These are phyloP conservation scores for Heracleum sosnowskyi DNA, from an alignment of 129 eudicot species.

Conservation along the genomic window DNA sequence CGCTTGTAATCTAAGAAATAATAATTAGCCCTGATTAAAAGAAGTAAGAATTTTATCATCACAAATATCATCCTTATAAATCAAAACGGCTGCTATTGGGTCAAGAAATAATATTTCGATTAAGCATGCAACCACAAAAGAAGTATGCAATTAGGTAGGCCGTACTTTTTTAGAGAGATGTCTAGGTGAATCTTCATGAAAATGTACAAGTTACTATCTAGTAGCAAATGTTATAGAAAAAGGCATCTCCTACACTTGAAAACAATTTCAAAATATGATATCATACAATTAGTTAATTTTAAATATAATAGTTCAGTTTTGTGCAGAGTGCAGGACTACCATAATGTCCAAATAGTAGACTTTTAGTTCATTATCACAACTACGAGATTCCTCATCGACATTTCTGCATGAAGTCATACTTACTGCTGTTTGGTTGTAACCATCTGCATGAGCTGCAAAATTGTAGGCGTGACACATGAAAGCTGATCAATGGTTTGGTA, in stretches of 20 bases:
- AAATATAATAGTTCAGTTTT: not conserved
- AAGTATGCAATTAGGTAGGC: too few relatives aligned
- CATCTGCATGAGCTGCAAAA: conserved; percentile 4
- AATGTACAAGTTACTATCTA: too few relatives aligned
- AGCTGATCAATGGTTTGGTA: conserved; percentile 61
- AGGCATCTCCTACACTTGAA: not conserved
- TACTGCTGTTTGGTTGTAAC: conserved; percentile 33
- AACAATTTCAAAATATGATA: not conserved
- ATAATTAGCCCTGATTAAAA: too few relatives aligned
- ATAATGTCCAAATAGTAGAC: conserved; percentile 50
- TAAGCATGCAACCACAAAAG: too few relatives aligned
- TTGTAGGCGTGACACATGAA: conserved; percentile 42
- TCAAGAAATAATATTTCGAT: too few relatives aligned
- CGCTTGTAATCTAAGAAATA: too few relatives aligned
- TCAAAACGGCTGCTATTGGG: too few relatives aligned
- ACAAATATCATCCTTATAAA: too few relatives aligned
- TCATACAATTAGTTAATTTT: not conserved
- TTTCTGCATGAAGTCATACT: conserved; percentile 46
- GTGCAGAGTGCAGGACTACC: conserved; percentile 16
- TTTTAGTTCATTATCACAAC: conserved; percentile 36
- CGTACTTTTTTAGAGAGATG: not conserved
- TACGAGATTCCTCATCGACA: conserved; percentile 37
- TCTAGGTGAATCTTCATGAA: not conserved
- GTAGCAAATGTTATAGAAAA: not conserved
- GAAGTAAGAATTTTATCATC: too few relatives aligned